Percentiles rank a stretch among this genome's conserved stretches.
Evolutionary conservation across 23 red algal species (phyloP).

Genomic region (Cyanidiococcus yangmingshanensis): DNA sequence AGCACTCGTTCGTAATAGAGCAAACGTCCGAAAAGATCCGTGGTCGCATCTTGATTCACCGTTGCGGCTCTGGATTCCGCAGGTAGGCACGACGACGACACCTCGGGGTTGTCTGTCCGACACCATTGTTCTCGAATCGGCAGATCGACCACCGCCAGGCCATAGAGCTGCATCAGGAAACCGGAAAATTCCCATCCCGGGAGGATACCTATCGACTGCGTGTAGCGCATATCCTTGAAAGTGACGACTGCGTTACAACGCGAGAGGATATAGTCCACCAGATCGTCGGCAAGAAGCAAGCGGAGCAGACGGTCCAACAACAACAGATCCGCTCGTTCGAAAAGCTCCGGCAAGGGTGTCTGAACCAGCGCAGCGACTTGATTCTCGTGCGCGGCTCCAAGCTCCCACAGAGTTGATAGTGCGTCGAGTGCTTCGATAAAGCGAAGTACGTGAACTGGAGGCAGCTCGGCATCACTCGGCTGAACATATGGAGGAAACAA

Average conservation of each 20-base stretch:
- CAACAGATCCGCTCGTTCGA: slow-evolving; percentile 65
- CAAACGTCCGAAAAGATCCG: too few relatives aligned
- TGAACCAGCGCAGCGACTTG: slow-evolving; percentile 21
- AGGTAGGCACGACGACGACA: too few relatives aligned
- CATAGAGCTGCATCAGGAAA: slow-evolving; percentile 83
- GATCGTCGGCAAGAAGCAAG: slow-evolving; percentile 76
- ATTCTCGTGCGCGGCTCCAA: background rate
- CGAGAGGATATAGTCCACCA: slow-evolving; percentile 95
- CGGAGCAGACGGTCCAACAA: slow-evolving; percentile 85
- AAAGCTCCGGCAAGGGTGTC: slow-evolving; percentile 56
- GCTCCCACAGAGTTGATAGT: background rate
- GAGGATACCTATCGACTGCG: slow-evolving; percentile 71
- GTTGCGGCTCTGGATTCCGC: too few relatives aligned
- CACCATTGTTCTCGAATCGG: background rate
- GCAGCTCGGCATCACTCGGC: slow-evolving; percentile 80
- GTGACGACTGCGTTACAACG: slow-evolving; percentile 82
- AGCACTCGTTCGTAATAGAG: slow-evolving; percentile 72
- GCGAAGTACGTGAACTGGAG: slow-evolving; percentile 56
- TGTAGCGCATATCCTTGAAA: slow-evolving; percentile 98
- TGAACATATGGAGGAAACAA: slow-evolving; percentile 93
- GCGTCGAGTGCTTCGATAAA: background rate
- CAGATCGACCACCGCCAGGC: slow-evolving; percentile 24
- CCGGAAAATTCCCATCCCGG: slow-evolving; percentile 85
- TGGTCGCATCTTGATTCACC: too few relatives aligned
- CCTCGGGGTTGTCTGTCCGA: too few relatives aligned